phyloP scores from a whole-genome alignment of 441 rosid genomes.

The Arabidopsis hybrid region DNA sequence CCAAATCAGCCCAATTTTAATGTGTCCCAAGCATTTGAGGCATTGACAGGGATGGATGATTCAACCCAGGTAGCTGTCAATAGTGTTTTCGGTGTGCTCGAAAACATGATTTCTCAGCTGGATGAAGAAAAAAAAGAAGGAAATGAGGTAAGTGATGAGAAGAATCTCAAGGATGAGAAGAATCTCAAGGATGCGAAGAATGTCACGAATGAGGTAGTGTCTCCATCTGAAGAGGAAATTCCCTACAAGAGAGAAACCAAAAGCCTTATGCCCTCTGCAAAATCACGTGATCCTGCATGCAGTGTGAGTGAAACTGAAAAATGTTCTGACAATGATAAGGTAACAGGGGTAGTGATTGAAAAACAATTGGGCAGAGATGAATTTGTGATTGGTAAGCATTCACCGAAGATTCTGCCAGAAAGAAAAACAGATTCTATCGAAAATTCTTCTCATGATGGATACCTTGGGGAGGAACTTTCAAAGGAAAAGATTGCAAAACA shows the following conservation, averaged over 20 bases:
- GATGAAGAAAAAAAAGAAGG: conserved; percentile 62
- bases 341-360: conserved; percentile 26
- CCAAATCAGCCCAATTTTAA: conserved; percentile 56
- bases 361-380: conserved; percentile 50
- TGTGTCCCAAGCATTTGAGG: conserved; percentile 88
- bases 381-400: conserved; percentile 45
- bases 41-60: conserved; percentile 95
- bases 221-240: conserved; percentile 39
- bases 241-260: conserved; percentile 38
- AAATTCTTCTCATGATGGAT: conserved; percentile 51
- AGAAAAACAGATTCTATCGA: conserved; percentile 45
- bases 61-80: conserved; percentile 98
- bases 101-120: conserved; percentile 84
- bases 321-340: conserved; percentile 19
- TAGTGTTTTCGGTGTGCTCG: conserved; percentile 95
- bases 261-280: conserved; percentile 44
- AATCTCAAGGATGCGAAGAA: conserved; percentile 6
- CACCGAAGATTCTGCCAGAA: conserved; percentile 52
- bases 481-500: conserved; percentile 60
- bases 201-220: conserved; percentile 13
- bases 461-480: conserved; percentile 53
- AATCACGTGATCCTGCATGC: conserved; percentile 16
- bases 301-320: conserved; percentile 29
- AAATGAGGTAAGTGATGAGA: conserved; percentile 48
- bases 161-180: conserved; percentile 8